Evolutionary conservation across 176 grass and related monocot species (phyloP).

Genomic region (Paspalum notatum): DNA sequence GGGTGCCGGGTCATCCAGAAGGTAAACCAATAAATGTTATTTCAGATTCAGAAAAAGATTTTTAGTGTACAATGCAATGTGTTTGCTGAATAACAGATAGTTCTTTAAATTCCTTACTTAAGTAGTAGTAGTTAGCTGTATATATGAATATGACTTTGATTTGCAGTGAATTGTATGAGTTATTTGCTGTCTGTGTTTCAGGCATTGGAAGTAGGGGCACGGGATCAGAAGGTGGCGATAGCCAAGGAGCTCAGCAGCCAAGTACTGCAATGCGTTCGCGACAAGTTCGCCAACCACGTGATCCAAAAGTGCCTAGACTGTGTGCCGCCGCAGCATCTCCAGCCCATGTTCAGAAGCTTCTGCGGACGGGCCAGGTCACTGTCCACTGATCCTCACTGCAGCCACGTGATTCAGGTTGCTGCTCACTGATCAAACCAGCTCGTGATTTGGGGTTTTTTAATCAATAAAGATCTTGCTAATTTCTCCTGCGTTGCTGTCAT

Average conservation of each 20-base stretch:
- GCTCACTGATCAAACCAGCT: background rate
- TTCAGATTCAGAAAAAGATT: background rate
- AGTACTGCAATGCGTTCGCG: conserved; percentile 46
- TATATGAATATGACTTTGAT: background rate
- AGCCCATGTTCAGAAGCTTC: conserved; percentile 47
- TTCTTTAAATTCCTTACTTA: background rate
- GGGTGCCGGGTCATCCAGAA: conserved; percentile 61
- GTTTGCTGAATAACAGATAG: background rate
- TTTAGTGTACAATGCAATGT: background rate
- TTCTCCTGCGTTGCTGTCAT: background rate
- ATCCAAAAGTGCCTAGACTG: conserved; percentile 65
- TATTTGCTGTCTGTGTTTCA: background rate
- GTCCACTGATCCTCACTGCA: conserved; percentile 50
- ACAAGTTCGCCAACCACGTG: conserved; percentile 60
- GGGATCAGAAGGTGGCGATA: conserved; percentile 50
- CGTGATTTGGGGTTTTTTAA: no score
- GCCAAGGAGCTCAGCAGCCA: conserved; percentile 52
- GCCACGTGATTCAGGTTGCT: conserved; percentile 64
- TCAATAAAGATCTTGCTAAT: background rate
- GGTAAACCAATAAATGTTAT: conserved; percentile 15
- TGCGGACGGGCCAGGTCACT: conserved; percentile 24
- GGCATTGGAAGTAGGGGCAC: conserved; percentile 52
- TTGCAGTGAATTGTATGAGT: background rate
- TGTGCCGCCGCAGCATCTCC: conserved; percentile 46
- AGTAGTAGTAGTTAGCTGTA: background rate